Percentiles rank a stretch among this genome's conserved stretches.
These are phyloP conservation scores for Candida nemodendra DNA, from an alignment of 805 yeast genomes.

Conservation along the genomic window DNA sequence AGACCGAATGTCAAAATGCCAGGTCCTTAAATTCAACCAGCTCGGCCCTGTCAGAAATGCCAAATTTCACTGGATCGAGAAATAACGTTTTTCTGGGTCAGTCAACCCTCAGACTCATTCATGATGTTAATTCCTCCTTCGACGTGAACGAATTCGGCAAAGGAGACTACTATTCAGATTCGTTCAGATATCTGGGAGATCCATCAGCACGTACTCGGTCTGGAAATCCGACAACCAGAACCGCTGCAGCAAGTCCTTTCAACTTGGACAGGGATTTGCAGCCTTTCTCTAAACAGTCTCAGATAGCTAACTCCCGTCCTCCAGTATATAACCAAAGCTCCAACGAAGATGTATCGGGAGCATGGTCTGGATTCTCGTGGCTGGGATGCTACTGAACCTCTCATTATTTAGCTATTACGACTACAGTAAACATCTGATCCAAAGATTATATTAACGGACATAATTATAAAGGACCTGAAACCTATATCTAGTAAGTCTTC, in stretches of 20 bases:
- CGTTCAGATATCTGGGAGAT: slow-evolving; percentile 14
- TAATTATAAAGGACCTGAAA: slow-evolving; percentile 3
- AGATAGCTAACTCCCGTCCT: not conserved
- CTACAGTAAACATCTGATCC: slow-evolving; percentile 8
- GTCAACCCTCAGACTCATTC: slow-evolving; percentile 16
- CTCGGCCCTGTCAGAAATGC: not conserved
- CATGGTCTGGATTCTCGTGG: slow-evolving; percentile 16
- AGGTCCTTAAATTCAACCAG: slow-evolving; percentile 1
- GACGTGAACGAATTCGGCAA: slow-evolving; percentile 12
- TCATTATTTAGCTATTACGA: no score
- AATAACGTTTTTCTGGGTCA: slow-evolving; percentile 11
- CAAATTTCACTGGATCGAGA: not conserved
- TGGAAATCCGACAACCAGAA: slow-evolving; percentile 1
- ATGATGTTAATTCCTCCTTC: slow-evolving; percentile 19
- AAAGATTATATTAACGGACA: slow-evolving; percentile 19
- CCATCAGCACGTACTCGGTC: slow-evolving; percentile 5
- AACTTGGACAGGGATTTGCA: slow-evolving; percentile 18
- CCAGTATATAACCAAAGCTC: slow-evolving; percentile 3
- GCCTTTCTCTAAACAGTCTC: slow-evolving; percentile 7
- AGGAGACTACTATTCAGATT: slow-evolving; percentile 17
- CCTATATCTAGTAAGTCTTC: not conserved
- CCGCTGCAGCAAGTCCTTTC: slow-evolving; percentile 14
- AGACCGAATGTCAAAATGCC: slow-evolving; percentile 2
- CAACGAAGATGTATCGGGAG: slow-evolving; percentile 2
- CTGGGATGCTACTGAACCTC: slow-evolving; percentile 15